A percentile compares a stretch with the other conserved stretches of the same genome.
These are phyloP conservation scores for Xylaria acuta DNA, from an alignment of 495 filamentous ascomycete species.

Conservation along the genomic window DNA sequence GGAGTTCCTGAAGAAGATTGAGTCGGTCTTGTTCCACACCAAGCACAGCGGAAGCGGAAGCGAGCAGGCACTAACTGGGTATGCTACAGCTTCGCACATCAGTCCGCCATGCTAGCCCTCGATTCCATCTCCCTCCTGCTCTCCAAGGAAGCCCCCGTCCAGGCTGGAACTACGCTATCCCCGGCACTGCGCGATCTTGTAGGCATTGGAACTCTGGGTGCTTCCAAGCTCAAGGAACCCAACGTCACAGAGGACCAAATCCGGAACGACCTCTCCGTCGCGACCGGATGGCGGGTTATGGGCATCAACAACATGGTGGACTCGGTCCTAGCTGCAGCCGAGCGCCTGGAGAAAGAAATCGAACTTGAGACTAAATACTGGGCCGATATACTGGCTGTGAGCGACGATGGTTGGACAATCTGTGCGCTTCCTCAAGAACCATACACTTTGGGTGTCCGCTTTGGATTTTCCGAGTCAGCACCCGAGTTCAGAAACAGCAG, in stretches of 20 bases:
- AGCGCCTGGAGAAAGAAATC: slow-evolving; percentile 76
- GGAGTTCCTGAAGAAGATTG: slow-evolving; percentile 60
- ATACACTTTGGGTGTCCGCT: slow-evolving; percentile 80
- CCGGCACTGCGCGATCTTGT: slow-evolving; percentile 69
- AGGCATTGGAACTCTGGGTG: slow-evolving; percentile 76
- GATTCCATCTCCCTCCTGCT: slow-evolving; percentile 87
- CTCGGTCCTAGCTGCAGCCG: slow-evolving; percentile 73
- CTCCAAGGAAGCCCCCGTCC: slow-evolving; percentile 73
- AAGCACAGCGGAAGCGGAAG: neutral
- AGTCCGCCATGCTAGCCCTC: slow-evolving; percentile 70
- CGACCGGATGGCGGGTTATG: slow-evolving; percentile 80
- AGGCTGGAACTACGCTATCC: slow-evolving; percentile 72
- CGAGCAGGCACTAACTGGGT: slow-evolving; percentile 20
- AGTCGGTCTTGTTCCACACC: slow-evolving; percentile 41
- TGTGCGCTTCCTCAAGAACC: slow-evolving; percentile 73
- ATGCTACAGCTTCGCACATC: slow-evolving; percentile 57
- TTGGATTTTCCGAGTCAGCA: slow-evolving; percentile 85
- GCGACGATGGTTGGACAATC: slow-evolving; percentile 83
- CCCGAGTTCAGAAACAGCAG: slow-evolving; percentile 78
- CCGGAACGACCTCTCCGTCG: slow-evolving; percentile 63
- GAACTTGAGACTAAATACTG: slow-evolving; percentile 84
- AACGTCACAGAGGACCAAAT: slow-evolving; percentile 58
- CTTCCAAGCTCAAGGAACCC: slow-evolving; percentile 69
- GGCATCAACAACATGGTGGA: slow-evolving; percentile 77
- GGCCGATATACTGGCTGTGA: slow-evolving; percentile 80